These are phyloP conservation scores for Zasmidium angulare DNA, from an alignment of 2,329 filamentous ascomycete species.

Conservation along the genomic window DNA sequence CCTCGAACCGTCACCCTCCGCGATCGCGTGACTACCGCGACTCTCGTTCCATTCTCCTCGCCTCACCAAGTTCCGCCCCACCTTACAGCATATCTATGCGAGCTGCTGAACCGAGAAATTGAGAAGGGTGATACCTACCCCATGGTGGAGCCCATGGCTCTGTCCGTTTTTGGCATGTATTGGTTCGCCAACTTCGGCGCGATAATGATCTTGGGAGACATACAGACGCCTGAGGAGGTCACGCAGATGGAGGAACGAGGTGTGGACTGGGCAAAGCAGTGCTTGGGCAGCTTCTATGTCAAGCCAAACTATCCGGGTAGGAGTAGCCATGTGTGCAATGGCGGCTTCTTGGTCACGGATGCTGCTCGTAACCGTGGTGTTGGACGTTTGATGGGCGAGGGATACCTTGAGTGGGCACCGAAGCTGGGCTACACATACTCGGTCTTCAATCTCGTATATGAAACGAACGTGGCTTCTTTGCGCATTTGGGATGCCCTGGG, in stretches of 20 bases:
- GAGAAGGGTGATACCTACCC: slow-evolving; percentile 90
- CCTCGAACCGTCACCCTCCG: slow-evolving; percentile 78
- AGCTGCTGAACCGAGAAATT: slow-evolving; percentile 86
- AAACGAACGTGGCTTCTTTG: slow-evolving; percentile 87
- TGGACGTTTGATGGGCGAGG: slow-evolving; percentile 53
- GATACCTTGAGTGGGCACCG: slow-evolving; percentile 55
- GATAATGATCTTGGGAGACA: slow-evolving; percentile 79
- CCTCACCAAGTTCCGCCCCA: slow-evolving; percentile 72
- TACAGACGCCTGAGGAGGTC: slow-evolving; percentile 60
- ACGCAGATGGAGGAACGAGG: slow-evolving; percentile 45
- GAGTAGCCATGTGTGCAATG: slow-evolving; percentile 83
- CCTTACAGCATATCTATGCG: slow-evolving; percentile 73
- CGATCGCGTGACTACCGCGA: slow-evolving; percentile 80
- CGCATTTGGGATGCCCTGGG: slow-evolving; percentile 89
- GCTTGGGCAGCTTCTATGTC: slow-evolving; percentile 88
- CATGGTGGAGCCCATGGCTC: slow-evolving; percentile 73
- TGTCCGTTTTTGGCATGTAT: slow-evolving; percentile 75
- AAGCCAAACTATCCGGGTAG: slow-evolving; percentile 91
- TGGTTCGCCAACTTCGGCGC: slow-evolving; percentile 92
- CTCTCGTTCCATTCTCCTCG: slow-evolving; percentile 79
- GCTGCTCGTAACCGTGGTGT: slow-evolving; percentile 50
- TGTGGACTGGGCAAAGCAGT: slow-evolving; percentile 74
- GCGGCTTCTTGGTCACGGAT: slow-evolving; percentile 52
- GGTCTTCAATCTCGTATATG: slow-evolving; percentile 92
- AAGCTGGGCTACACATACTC: slow-evolving; percentile 79